Evolutionary conservation across 305 asterid genomes (phyloP).

Genomic region (Solanum hybrid): DNA sequence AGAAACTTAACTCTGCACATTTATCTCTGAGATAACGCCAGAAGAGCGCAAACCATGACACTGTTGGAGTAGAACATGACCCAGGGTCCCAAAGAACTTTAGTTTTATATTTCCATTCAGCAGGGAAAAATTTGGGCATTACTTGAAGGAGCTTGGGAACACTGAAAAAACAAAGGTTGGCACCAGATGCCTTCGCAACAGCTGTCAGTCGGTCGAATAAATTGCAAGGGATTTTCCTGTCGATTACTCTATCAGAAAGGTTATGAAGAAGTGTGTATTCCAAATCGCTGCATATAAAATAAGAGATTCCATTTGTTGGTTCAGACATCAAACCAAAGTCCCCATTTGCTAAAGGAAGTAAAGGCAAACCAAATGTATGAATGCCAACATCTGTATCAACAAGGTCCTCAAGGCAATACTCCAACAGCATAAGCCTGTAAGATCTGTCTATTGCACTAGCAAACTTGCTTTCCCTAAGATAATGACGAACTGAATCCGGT

Average conservation of each 20-base stretch:
- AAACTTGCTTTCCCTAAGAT: slow-evolving; percentile 43
- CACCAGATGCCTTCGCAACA: slow-evolving; percentile 69
- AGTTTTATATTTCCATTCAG: slow-evolving; percentile 66
- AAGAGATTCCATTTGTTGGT: slow-evolving; percentile 44
- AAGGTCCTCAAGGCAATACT: slow-evolving; percentile 93
- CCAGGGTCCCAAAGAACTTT: slow-evolving; percentile 68
- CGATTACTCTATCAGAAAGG: slow-evolving; percentile 61
- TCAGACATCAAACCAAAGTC: slow-evolving; percentile 65
- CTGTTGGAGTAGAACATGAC: slow-evolving; percentile 50
- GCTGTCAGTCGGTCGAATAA: slow-evolving; percentile 55
- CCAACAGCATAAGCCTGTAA: slow-evolving; percentile 61
- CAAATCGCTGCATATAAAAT: slow-evolving; percentile 76
- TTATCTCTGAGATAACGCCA: slow-evolving; percentile 72
- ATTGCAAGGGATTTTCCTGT: slow-evolving; percentile 52
- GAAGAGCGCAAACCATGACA: slow-evolving; percentile 71
- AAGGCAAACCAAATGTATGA: slow-evolving; percentile 49
- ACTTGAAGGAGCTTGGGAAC: slow-evolving; percentile 48
- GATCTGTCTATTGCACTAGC: slow-evolving; percentile 40
- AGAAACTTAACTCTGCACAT: slow-evolving; percentile 55
- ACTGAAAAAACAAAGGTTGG: slow-evolving; percentile 59
- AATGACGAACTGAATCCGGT: slow-evolving; percentile 78
- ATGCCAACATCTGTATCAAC: slow-evolving; percentile 70
- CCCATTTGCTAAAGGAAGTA: slow-evolving; percentile 92
- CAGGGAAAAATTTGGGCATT: slow-evolving; percentile 61
- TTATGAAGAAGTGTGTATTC: slow-evolving; percentile 68